Evolutionary conservation across 1,284 basidiomycete genomes (phyloP), one percentile per base, ranked within the genome.

Genomic region (Malassezia yamatoensis): DNA sequence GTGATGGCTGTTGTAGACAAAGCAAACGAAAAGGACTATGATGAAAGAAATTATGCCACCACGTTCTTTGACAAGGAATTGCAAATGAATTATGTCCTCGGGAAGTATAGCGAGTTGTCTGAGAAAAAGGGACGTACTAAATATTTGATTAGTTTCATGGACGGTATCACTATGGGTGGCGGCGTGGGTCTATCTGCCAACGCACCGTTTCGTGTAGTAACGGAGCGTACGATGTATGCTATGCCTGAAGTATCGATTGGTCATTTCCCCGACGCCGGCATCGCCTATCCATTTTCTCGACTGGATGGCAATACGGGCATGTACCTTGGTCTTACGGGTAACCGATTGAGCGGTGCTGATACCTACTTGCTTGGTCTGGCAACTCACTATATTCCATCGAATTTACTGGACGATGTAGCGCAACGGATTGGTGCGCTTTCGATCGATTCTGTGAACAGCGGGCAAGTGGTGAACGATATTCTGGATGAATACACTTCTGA

Each of bases 11-110:
- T 80, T 24, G 64, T 64, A 42, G 60, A 61, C 13, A 61, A 55
- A 2, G 65, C 62, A 51, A 50, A 61, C 63, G 53, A 63, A 5
- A 7, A 54, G 55, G 59, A 67, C 54, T 35, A 58, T 39, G 43
- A 48, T 42, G 38, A 66, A 43, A 33, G 83, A 53, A 76, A 79
- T 5, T 76, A 79, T 43, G 86, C 88, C 11, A 78, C 89, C 53
- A 80, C 83, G 16, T 98, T 90, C 78, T 98, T 99, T 81, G 84
- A 85, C 75, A 80, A 83, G 71, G 94, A 99, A 85, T 96, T 94
- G 72, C 85, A 88, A 73, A 78, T 93, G 68, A 89, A 96, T 78
- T 89, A 87, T 76, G 78, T 83, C 51, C 78, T 98, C 52, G 87
- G 88, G 5, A 81, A 82, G 1, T 56, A 69, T 8, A 44, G 24